Percentiles rank a stretch among this genome's conserved stretches.
Evolutionary conservation across 176 grass and related monocot genomes (phyloP).

Genomic region (Oryza officinalis): DNA sequence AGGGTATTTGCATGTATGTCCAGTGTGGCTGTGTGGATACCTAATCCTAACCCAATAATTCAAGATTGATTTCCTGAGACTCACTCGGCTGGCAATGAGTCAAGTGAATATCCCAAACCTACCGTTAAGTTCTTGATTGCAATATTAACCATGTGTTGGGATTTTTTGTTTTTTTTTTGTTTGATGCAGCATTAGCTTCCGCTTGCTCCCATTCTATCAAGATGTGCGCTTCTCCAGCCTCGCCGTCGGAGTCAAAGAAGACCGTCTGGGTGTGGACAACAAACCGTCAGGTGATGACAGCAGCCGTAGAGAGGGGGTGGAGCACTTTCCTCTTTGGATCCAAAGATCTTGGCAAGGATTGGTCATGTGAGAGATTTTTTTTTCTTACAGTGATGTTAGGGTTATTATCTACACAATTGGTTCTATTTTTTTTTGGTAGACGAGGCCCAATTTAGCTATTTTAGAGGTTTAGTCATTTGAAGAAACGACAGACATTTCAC

Average conservation of each 20-base stretch:
- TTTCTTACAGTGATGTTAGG: neutral
- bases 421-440: neutral
- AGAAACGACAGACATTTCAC: neutral
- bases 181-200: constrained; percentile 26
- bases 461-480: neutral
- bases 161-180: neutral
- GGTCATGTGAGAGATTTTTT: constrained; percentile 65
- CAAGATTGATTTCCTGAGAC: neutral
- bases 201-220: constrained; percentile 14
- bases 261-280: constrained; percentile 88
- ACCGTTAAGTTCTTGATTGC: neutral
- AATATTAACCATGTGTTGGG: constrained; percentile 13
- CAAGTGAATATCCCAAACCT: neutral
- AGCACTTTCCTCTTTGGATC: constrained; percentile 82
- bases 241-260: constrained; percentile 50
- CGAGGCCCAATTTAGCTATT: neutral
- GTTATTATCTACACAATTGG: neutral
- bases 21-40: neutral
- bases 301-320: constrained; percentile 91
- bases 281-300: constrained; percentile 76
- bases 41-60: neutral
- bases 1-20: neutral
- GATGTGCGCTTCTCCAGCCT: constrained; percentile 32
- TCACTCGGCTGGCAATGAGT: neutral
- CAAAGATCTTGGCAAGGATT: constrained; percentile 69